Base-by-base conservation (phyloP, 306 rosid genomes). In the Prunus kanzakura region DNA sequence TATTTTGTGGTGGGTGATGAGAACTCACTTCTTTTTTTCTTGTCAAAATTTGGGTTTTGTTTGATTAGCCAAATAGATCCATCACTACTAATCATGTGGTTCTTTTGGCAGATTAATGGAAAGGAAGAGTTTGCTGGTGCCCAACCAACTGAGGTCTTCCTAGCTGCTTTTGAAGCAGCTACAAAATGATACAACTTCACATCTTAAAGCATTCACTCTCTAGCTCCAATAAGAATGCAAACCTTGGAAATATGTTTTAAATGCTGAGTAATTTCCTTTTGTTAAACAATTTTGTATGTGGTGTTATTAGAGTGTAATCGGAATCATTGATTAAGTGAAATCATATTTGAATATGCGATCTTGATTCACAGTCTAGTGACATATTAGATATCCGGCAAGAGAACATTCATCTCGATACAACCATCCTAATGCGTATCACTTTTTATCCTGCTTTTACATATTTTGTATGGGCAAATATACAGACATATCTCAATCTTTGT, bases 61-160 rank as follows among this genome's bases (percentile, higher is more conserved):
- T 54, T 66, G 23, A 27, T 71, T 19, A 60, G 10, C 38, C 23
- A 8, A 56, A 11, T 20, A 49, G 18, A 68, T 72, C 27, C 76
- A 71, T 72, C 67, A 20, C 61, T 8, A 4, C 15, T 29, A 1
- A 11, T 52, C 6, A 4, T 11, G 49, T 74, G 70, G 10, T 69
- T 76, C 43, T 25, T 73, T 73, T 76, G 77, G 67, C 88, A 91
- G 98, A 86, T 94, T 56, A 91, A 86, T 78, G 96, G 89, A 56
- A 85, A 69, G 75, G 84, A 75, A 29, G 83, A 85, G 66, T 46
- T 92, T 73, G 84, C 82, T 12, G 98, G 96, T 25, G 97, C 82
- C 50, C 97, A 90, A 47, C 84, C 94, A 72, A 82, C 88, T 60
- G 95, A 90, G 72, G 88, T 81, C n/a, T 89, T 94, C 83, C 64